Percentiles rank a stretch among this genome's conserved stretches.
These are phyloP conservation scores for Aethionema arabicum DNA, from an alignment of 345 rosid genomes.

Conservation along the genomic window DNA sequence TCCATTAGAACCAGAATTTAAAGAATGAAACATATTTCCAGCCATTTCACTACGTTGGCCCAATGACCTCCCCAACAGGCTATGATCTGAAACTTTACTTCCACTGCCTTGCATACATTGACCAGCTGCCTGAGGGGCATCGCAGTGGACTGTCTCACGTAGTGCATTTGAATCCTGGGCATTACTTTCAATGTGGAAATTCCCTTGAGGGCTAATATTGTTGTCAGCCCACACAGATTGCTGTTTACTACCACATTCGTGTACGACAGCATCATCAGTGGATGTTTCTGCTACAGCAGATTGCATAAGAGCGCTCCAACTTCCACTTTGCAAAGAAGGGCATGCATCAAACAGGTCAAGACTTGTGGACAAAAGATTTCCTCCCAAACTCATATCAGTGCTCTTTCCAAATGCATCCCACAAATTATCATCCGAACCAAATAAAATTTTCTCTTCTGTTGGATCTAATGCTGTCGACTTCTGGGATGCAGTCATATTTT, in stretches of 20 bases:
- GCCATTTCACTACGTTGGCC: constrained; percentile 42
- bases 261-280: constrained; percentile 34
- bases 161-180: constrained; percentile 19
- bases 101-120: constrained; percentile 44
- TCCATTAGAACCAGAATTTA: constrained; percentile 39
- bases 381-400: constrained; percentile 45
- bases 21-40: constrained; percentile 43
- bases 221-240: constrained; percentile 23
- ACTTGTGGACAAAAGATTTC: constrained; percentile 45
- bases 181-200: constrained; percentile 1
- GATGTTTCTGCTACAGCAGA: constrained; percentile 96
- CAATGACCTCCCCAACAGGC: constrained; percentile 46
- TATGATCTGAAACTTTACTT: constrained; percentile 45
- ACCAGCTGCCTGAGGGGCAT: constrained; percentile 40
- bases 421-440: constrained; percentile 77
- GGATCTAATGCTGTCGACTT: constrained; percentile 79
- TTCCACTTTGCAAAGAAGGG: constrained; percentile 86
- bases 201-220: constrained; percentile 1
- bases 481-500: constrained; percentile 44
- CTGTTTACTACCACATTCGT: constrained; percentile 23
- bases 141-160: constrained; percentile 38
- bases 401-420: constrained; percentile 80
- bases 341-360: constrained; percentile 48
- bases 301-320: constrained; percentile 99
- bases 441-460: constrained; percentile 81